phyloP scores from a whole-genome alignment of 139 green algal genomes.

The Picochlorum sp. region DNA sequence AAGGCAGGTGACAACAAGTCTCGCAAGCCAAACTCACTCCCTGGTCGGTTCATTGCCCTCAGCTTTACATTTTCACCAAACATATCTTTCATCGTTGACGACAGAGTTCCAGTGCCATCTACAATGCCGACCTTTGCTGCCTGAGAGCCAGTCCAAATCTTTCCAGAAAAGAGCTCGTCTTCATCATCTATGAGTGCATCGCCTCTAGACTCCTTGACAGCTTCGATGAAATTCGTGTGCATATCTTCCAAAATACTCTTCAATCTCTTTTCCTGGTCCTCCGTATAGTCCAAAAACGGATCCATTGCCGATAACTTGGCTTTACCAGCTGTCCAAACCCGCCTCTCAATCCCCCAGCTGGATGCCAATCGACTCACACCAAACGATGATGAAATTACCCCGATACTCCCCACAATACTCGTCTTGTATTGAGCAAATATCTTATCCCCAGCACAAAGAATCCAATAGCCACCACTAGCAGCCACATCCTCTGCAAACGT shows the following conservation, averaged over 20 bases:
- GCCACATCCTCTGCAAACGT: slow-evolving; percentile 43
- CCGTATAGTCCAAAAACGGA: slow-evolving; percentile 28
- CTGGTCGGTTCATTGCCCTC: no score
- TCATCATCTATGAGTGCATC: slow-evolving; percentile 16
- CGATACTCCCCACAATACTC: slow-evolving; percentile 34
- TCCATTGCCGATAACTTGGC: slow-evolving; percentile 31
- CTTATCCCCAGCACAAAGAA: slow-evolving; percentile 34
- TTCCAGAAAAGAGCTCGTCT: slow-evolving; percentile 27
- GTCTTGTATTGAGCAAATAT: slow-evolving; percentile 18
- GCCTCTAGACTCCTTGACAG: slow-evolving; percentile 14
- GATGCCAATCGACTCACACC: slow-evolving; percentile 13
- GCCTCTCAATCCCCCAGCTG: slow-evolving; percentile 29
- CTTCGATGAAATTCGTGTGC: slow-evolving; percentile 17
- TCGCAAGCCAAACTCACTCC: no score
- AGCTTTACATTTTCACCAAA: slow-evolving; percentile 28
- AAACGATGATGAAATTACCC: slow-evolving; percentile 33
- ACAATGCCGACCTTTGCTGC: slow-evolving; percentile 31
- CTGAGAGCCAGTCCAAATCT: slow-evolving; percentile 32
- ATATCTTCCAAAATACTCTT: slow-evolving; percentile 29
- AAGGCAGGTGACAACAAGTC: no score
- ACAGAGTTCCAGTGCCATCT: slow-evolving; percentile 24
- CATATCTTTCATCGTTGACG: slow-evolving; percentile 15
- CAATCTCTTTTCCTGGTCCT: slow-evolving; percentile 24
- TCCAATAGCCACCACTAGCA: slow-evolving; percentile 41
- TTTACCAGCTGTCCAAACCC: slow-evolving; percentile 29